Evolutionary conservation across 2,329 filamentous ascomycete genomes (phyloP), one percentile per base, ranked within the genome.

Genomic region (Pleomassaria siparia): DNA sequence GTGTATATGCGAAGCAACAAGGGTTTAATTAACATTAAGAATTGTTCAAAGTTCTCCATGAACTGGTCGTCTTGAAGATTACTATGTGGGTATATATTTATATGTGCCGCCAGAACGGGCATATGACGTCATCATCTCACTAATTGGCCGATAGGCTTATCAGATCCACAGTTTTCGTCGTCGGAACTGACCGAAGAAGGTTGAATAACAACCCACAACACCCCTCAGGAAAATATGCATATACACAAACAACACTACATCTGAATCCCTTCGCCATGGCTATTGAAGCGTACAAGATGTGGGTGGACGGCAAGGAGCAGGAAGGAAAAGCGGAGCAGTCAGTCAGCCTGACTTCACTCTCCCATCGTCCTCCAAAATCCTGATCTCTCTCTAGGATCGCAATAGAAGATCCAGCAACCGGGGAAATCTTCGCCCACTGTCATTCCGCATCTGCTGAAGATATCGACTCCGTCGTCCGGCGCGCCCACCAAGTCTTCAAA

Each of bases 331-430:
- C 72, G 46, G 74, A 78, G 52, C 64, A 71, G 78, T 81, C 63
- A 72, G 77, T 68, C 32, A 60, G 55, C 54, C 49, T 40, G 36
- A 42, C 51, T 50, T 47, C 47, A 40, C 32, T 44, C 43, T 39
- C 32, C 13, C 9, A 21, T 32, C 37, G 46, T 33, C 21, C 20
- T 43, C 9, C 15, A 42, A 24, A 39, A 40, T 44, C 46, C 46
- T 57, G 49, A 59, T 43, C 46, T 18, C 12, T 16, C 30, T 29
- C 33, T 44, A 82, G 80, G 32, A 75, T 84, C 44, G 65, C 73
- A 0, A 62, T 83, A 33, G 77, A 82, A 54, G 74, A 83, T 53
- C 80, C 80, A 12, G 71, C 80, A 0, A 81, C 74, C 0, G 76
- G 77, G 16, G 73, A 80, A 40, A 68, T 78, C 6, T 79, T 83